Percentiles rank a stretch among this genome's conserved stretches.
These are phyloP conservation scores for Entomortierella lignicola DNA, from an alignment of 192 early-diverging fungal species.

Conservation along the genomic window DNA sequence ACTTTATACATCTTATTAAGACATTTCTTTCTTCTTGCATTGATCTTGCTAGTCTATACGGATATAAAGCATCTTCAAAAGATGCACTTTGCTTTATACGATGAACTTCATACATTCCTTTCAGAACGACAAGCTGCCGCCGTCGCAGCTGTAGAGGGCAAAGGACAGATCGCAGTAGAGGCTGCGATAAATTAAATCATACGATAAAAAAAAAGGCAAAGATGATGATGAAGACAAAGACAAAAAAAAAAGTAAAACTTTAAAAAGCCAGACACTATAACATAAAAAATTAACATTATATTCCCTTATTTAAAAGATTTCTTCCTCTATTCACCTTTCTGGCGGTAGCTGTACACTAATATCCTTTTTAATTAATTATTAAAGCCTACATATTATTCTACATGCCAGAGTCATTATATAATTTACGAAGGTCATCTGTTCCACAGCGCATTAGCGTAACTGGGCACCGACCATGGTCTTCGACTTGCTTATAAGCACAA, in stretches of 20 bases:
- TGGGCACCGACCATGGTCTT: constrained; percentile 80
- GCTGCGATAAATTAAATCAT: constrained; percentile 20
- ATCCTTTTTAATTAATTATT: no score
- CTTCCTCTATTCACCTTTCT: neutral
- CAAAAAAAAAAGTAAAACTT: neutral
- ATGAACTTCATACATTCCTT: constrained; percentile 57
- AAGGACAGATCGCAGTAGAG: constrained; percentile 19
- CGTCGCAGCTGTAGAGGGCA: constrained; percentile 3
- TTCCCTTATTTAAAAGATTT: neutral
- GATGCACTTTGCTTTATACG: constrained; percentile 53
- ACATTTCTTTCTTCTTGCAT: neutral
- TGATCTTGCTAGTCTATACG: constrained; percentile 38
- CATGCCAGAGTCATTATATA: constrained; percentile 66
- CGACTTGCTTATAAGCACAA: constrained; percentile 83
- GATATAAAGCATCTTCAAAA: constrained; percentile 55
- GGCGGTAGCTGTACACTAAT: neutral
- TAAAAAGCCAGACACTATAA: no score
- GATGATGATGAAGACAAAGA: neutral
- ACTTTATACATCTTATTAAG: neutral
- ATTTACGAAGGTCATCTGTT: constrained; percentile 71
- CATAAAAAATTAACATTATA: no score
- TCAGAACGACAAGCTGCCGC: constrained; percentile 37
- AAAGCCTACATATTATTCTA: no score
- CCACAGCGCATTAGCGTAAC: constrained; percentile 72
- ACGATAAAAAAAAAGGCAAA: no score